Evolutionary conservation across 495 filamentous ascomycete genomes (phyloP).

Genomic region (Halenospora varia): DNA sequence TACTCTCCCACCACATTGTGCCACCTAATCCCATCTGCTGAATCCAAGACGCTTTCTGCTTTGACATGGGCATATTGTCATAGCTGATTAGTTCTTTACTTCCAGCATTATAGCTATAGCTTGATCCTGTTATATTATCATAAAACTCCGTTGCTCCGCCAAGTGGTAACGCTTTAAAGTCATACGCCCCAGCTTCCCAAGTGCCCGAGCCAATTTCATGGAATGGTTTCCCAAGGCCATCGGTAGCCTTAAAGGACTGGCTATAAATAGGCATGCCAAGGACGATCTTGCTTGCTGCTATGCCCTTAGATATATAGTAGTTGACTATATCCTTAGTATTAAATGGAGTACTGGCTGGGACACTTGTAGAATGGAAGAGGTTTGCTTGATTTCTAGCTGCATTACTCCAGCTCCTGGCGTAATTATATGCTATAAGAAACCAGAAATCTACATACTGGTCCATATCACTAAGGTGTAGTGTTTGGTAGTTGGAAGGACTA

Average conservation of each 20-base stretch:
- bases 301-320: constrained; percentile 60
- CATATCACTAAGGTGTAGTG: constrained; percentile 65
- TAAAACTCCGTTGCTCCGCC: constrained; percentile 42
- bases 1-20: constrained; percentile 96
- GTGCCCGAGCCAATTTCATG: constrained; percentile 64
- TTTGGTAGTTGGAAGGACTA: constrained; percentile 62
- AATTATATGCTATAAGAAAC: constrained; percentile 83
- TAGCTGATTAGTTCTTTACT: constrained; percentile 67
- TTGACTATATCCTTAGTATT: constrained; percentile 61
- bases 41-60: constrained; percentile 65
- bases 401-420: constrained; percentile 66
- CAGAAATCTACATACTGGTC: constrained; percentile 76
- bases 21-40: constrained; percentile 62
- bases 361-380: constrained; percentile 49
- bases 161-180: constrained; percentile 67
- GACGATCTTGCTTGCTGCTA: constrained; percentile 64
- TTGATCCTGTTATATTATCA: constrained; percentile 52
- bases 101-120: constrained; percentile 62
- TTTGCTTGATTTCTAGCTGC: constrained; percentile 73
- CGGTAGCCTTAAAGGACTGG: constrained; percentile 68
- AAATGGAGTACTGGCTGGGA: constrained; percentile 58
- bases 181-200: constrained; percentile 84
- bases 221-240: constrained; percentile 64
- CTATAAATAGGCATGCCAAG: constrained; percentile 85
- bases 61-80: constrained; percentile 63